A percentile compares a stretch with the other conserved stretches of the same genome.
phyloP scores from a whole-genome alignment of 371 early-diverging fungal genomes.

The Vairimorpha apis region DNA sequence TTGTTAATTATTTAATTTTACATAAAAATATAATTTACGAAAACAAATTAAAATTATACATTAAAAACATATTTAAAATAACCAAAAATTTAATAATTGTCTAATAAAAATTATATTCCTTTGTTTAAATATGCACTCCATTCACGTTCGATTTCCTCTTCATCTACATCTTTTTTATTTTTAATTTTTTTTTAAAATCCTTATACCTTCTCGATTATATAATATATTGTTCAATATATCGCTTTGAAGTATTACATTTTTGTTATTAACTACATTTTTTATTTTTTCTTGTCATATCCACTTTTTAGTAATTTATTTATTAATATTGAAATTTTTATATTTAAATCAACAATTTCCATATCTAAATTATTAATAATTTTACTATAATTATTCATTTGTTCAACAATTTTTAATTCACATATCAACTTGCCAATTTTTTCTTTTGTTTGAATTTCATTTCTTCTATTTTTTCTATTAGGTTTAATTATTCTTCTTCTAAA shows the following conservation, averaged over 20 bases:
- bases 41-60: no score
- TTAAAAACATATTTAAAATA: no score
- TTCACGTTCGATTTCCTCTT: not conserved
- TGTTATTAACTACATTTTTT: not conserved
- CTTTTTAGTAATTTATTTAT: not conserved
- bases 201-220: constrained; percentile 5
- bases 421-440: constrained; percentile 48
- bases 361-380: constrained; percentile 11
- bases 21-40: no score
- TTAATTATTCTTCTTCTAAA: constrained; percentile 53
- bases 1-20: no score
- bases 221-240: constrained; percentile 5
- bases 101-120: not conserved
- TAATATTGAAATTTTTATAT: not conserved
- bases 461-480: constrained; percentile 52
- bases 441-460: constrained; percentile 33
- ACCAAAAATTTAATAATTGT: not conserved
- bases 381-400: constrained; percentile 17
- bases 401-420: constrained; percentile 32
- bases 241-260: not conserved
- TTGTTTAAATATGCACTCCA: not conserved
- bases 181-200: not conserved
- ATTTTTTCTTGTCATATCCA: constrained; percentile 10
- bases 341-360: constrained; percentile 13
- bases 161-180: not conserved